phyloP scores from a whole-genome alignment of 768 basidiomycete species.

The Auricularia sp. region DNA sequence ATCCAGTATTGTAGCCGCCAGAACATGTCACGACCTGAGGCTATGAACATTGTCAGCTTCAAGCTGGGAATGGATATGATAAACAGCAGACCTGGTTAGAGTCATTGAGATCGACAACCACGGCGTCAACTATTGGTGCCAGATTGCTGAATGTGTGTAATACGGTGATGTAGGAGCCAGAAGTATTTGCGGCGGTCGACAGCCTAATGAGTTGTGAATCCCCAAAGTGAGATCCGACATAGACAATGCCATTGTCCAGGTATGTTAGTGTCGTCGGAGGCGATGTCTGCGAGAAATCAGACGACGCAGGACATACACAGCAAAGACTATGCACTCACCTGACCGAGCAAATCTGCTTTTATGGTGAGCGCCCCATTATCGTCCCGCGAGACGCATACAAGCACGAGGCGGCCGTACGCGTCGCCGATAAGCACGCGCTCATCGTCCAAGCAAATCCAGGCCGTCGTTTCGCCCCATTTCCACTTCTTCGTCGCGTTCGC shows the following conservation, averaged over 20 bases:
- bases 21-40: constrained; percentile 80
- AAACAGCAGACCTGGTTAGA: constrained; percentile 49
- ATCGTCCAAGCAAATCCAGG: constrained; percentile 33
- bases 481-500: constrained; percentile 16
- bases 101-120: constrained; percentile 61
- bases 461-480: constrained; percentile 1
- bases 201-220: constrained; percentile 72
- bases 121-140: constrained; percentile 74
- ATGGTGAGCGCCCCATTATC: constrained; percentile 30
- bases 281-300: constrained; percentile 35
- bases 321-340: constrained; percentile 15
- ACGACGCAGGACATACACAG: constrained; percentile 17
- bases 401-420: constrained; percentile 54
- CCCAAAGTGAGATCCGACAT: constrained; percentile 72
- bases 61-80: not conserved
- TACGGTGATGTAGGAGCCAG: constrained; percentile 40
- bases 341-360: constrained; percentile 54
- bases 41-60: constrained; percentile 25
- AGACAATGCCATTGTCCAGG: constrained; percentile 58
- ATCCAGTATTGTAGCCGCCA: constrained; percentile 68
- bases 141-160: constrained; percentile 64
- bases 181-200: constrained; percentile 27
- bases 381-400: constrained; percentile 42
- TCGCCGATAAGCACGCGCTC: constrained; percentile 57
- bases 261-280: constrained; percentile 64